Evolutionary conservation across 2,329 filamentous ascomycete species (phyloP), one percentile per base, ranked within the genome.

Genomic region (Chrysosphaeria jannelii): DNA sequence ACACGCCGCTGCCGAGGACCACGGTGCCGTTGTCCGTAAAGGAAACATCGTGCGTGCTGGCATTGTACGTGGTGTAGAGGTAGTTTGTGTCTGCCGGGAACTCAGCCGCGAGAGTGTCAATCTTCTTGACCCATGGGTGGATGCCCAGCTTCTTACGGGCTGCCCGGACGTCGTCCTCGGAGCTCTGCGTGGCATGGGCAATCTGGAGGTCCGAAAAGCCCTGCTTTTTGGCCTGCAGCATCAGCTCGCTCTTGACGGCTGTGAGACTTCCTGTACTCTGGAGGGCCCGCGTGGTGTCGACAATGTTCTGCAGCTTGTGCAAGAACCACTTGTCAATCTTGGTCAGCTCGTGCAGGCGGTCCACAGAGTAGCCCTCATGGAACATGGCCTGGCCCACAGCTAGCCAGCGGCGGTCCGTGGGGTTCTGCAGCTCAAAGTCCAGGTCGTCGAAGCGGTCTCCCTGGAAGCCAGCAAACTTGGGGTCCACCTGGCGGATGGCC

Each of bases 291-390:
- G 71, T 75, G 51, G 71, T 79, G 45, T 93, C 63, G 24, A 90
- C 85, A 37, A 97, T 74, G 53, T 93, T 93, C 50, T 90, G 68
- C 24, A 97, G 64, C 60, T 97, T 93, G 64, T 91, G 64, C 36
- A 97, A 51, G 57, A 97, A 97, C 85, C 85, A 93, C 50, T 89
- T 90, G 53, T 93, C 85, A 38, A 97, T 97, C 58, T 90, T 91
- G 49, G 72, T 89, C 35, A 97, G 53, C 5, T 91, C 76, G 41
- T 93, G 78, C 10, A 97, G 57, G 43, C 60, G 66, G 33, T 97
- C 81, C 22, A 91, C 78, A 2, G 74, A 64, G 54, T 97, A 97
- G 45, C 71, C 70, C 50, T 91, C 78, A 52, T 93, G 78, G 34
- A 90, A 64, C 76, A 97, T 88, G 33, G 85, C 85, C 49, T 93